Conservation (phyloP, 768 basidiomycete species). For the Lactifluus hygrophoroides region DNA sequence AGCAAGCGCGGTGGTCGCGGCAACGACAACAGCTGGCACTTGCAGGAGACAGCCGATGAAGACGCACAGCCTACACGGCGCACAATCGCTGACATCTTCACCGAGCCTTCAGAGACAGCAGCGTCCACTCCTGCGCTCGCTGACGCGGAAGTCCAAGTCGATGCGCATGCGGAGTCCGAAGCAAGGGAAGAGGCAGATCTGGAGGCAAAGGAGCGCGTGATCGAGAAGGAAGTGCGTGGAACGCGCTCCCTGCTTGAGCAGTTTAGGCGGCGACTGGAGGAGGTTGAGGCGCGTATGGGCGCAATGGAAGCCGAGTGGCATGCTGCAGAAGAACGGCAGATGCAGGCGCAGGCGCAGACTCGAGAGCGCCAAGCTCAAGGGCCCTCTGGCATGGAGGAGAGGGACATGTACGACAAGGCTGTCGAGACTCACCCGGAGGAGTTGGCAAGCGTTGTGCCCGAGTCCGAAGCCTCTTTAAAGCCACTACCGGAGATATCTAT, state of each 20-base stretch:
- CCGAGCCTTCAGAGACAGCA: neutral
- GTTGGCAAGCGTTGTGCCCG: neutral
- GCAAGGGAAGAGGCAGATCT: neutral
- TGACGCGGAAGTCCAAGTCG: neutral
- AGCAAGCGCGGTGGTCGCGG: neutral
- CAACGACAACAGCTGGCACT: conserved; percentile 14
- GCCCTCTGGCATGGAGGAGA: neutral
- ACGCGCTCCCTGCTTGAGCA: conserved; percentile 25
- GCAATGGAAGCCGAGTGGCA: conserved; percentile 24
- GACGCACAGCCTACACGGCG: conserved; percentile 19
- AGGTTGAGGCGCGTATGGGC: conserved; percentile 26
- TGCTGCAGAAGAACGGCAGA: neutral
- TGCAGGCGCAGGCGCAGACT: neutral
- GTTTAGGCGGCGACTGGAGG: conserved; percentile 26
- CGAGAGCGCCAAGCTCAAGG: neutral
- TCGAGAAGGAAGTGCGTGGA: conserved; percentile 22
- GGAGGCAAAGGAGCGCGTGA: conserved; percentile 19
- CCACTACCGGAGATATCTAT: neutral
- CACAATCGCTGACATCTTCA: conserved; percentile 28
- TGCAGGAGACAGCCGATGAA: conserved; percentile 4
- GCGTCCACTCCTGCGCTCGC: neutral
- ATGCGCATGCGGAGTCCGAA: neutral
- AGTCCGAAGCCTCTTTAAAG: neutral
- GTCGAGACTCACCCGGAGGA: neutral
- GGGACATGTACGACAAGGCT: neutral